phyloP scores from a whole-genome alignment of 441 rosid species.

The Populus hybrid region DNA sequence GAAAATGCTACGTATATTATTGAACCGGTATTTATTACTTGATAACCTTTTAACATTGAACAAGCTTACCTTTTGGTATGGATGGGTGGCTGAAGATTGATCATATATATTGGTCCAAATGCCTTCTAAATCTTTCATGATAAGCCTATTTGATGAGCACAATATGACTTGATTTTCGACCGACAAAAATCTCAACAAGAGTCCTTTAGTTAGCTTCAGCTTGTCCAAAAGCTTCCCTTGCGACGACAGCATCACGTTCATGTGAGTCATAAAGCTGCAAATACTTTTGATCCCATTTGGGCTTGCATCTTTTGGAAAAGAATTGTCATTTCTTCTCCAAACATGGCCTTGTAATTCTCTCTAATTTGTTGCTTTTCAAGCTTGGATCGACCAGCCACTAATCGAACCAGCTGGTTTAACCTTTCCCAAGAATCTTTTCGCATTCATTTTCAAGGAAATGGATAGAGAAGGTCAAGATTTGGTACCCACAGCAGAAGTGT shows the following conservation, averaged over 20 bases:
- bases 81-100: conserved; percentile 49
- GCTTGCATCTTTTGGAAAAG: conserved; percentile 18
- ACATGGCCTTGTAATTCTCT: conserved; percentile 39
- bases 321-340: conserved; percentile 36
- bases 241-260: conserved; percentile 52
- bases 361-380: conserved; percentile 35
- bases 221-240: conserved; percentile 44
- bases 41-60: not conserved
- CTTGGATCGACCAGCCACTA: conserved; percentile 34
- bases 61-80: conserved; percentile 46
- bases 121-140: conserved; percentile 37
- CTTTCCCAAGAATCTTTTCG: conserved; percentile 42
- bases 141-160: conserved; percentile 49
- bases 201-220: conserved; percentile 34
- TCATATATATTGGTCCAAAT: conserved; percentile 54
- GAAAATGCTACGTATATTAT: not conserved
- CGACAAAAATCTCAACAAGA: conserved; percentile 51
- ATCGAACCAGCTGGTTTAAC: conserved; percentile 22
- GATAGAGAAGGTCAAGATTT: conserved; percentile 20
- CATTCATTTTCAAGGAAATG: conserved; percentile 40
- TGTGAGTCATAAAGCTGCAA: conserved; percentile 40
- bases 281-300: conserved; percentile 12
- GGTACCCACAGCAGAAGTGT: conserved; percentile 18
- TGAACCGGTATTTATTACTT: not conserved
- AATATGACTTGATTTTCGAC: conserved; percentile 61